phyloP scores from a whole-genome alignment of 2,329 filamentous ascomycete species.

The Clarireedia homoeocarpa region DNA sequence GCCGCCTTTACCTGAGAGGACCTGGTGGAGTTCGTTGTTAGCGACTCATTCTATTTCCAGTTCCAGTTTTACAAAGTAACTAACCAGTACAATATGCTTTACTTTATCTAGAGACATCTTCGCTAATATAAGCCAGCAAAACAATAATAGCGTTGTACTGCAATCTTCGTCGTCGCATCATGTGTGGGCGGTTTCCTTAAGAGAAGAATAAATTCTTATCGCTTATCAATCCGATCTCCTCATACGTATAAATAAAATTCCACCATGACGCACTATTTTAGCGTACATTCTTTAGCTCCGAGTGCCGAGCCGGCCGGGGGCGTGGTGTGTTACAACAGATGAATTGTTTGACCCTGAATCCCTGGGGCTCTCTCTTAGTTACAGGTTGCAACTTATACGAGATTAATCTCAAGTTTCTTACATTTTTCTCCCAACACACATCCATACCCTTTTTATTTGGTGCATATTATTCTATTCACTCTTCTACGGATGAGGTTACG shows the following conservation, averaged over 20 bases:
- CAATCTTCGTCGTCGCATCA: constrained; percentile 1
- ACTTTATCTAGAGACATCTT: constrained; percentile 61
- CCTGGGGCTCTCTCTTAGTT: not conserved
- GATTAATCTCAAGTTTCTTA: not conserved
- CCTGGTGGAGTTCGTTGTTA: constrained; percentile 31
- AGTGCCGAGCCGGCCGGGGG: not conserved
- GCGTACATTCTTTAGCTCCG: constrained; percentile 4
- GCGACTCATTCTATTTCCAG: not conserved
- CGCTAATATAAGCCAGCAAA: not conserved
- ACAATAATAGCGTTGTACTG: not conserved
- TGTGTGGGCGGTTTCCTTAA: too few relatives aligned
- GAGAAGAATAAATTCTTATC: constrained; percentile 16
- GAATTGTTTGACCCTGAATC: constrained; percentile 8
- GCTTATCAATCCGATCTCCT: constrained; percentile 24
- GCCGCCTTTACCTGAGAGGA: constrained; percentile 93
- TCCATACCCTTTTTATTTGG: not conserved
- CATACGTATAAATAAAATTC: not conserved
- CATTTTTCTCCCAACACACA: not conserved
- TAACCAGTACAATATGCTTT: constrained; percentile 69
- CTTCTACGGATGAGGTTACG: not conserved
- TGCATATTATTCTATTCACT: not conserved
- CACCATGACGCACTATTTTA: constrained; percentile 1
- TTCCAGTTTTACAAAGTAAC: constrained; percentile 15
- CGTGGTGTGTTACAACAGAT: constrained; percentile 2
- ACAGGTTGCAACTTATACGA: not conserved